phyloP scores from a whole-genome alignment of 2,329 filamentous ascomycete species.

The Ophiostoma sp. region DNA sequence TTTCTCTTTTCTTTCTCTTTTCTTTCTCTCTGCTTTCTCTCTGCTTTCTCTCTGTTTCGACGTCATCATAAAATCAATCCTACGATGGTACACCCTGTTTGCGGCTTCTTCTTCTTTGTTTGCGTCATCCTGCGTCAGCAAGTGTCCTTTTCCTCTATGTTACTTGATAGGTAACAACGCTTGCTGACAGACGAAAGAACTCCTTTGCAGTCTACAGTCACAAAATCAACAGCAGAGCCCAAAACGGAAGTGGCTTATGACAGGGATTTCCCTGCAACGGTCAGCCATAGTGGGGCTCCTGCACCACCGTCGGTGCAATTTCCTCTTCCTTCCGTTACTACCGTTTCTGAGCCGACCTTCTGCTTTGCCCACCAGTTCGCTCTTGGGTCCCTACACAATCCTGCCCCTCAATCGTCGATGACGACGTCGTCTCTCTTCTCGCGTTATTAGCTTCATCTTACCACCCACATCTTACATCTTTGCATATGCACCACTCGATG shows the following conservation, averaged over 20 bases:
- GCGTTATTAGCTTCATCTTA: not conserved
- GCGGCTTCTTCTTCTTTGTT: not conserved
- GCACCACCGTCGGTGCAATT: too few species aligned
- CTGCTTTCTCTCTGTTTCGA: not conserved
- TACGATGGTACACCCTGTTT: not conserved
- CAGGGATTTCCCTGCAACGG: not conserved
- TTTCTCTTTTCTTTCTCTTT: not conserved
- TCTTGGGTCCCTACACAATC: not conserved
- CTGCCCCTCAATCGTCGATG: not conserved
- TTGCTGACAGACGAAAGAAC: not conserved
- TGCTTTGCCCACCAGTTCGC: not conserved
- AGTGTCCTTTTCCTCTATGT: not conserved
- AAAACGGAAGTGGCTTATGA: not conserved
- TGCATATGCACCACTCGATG: slow-evolving; percentile 3
- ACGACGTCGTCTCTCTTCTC: not conserved
- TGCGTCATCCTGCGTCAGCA: slow-evolving; percentile 5
- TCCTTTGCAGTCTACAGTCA: not conserved
- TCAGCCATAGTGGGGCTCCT: not conserved
- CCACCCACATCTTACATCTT: not conserved
- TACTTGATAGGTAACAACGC: slow-evolving; percentile 2
- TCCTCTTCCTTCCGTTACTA: not conserved
- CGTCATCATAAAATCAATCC: not conserved
- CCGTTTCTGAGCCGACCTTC: not conserved
- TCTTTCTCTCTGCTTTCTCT: not conserved
- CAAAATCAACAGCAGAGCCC: not conserved